Base-by-base conservation (phyloP, 202 grass and related monocot species). In the Panicum virgatum region DNA sequence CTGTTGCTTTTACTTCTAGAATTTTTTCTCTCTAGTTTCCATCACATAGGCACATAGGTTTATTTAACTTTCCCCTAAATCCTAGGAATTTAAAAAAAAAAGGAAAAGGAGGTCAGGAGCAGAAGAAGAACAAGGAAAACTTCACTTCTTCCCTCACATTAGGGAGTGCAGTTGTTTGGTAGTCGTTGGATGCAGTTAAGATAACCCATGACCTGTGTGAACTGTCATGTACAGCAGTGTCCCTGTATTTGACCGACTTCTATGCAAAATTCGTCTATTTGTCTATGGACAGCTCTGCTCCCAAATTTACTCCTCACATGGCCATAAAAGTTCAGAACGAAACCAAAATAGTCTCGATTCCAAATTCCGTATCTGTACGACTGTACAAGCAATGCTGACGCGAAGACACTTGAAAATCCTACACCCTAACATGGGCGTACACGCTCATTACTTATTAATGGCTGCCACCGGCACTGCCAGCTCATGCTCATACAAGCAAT, bases 131-230 rank as follows among this genome's bases (percentile, higher is more conserved):
- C n/a, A n/a, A n/a, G n/a, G 68, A 71, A 72, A 51, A 18, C 0
- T 52, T 30, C 16, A 18, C 12, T 15, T 53, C 7, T 29, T 44
- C 5, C 37, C 73, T 61, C 27, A 8, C 61, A 66, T 75, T 22
- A 59, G 13, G 25, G 38, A 79, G 19, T 75, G 16, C 16, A 9
- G 51, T 73, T 73, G 58, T 66, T 78, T 73, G 82, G 58, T 82
- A 67, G 83, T 1, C 6, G 62, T 69, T 82, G 85, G 47, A 34
- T 72, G 40, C 39, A 82, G 82, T 85, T 72, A 85, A 85, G 29
- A n/a, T n/a, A 81, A 47, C 40, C 57, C 38, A 66, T 85, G 56
- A 78, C n/a, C 43, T 15, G 3, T 15, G 3, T 52, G 69, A 80
- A 77, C 72, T 77, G 36, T 25, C n/a, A n/a, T n/a, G n/a, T n/a